Evolutionary conservation across 1,139 yeast genomes (phyloP), one percentile per base, ranked within the genome.

Genomic region (Saccharomyces hybrid): DNA sequence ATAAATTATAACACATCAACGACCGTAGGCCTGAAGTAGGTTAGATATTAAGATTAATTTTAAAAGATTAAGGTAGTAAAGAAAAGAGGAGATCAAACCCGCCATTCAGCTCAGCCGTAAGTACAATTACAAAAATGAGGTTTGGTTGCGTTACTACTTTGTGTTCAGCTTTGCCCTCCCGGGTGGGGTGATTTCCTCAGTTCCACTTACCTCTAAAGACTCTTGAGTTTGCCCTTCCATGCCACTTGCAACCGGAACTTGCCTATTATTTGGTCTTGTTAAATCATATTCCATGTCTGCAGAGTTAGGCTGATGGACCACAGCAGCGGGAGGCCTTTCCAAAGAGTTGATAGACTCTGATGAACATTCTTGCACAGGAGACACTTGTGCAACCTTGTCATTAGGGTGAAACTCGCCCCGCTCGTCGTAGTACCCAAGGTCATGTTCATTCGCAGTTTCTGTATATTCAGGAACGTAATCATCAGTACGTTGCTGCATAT

Each of bases 341-440:
- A 38, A 20, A 38, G 44, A 38, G 11, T 20, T 38, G 5, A 9
- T 13, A 20, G 26, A 38, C 5, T 38, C 44, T 38, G 44, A 38
- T 11, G 44, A 38, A 38, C n/a, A 11, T 5, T 38, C 44, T 38
- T 38, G 44, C 11, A 38, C 51, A 3, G 56, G 55, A 5, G 55
- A 47, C 23, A 49, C 52, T 5, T 25, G 28, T 31, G 52, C 56
- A 14, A 53, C 55, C 31, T 57, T 53, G 14, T 51, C 49, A 20
- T 56, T 59, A 34, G 56, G 53, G 51, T 77, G 77, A 64, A 79
- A 79, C 56, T 71, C 78, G 1, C 96, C 96, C 48, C 77, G 71
- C 41, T 73, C 73, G 69, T 88, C 96, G 64, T 88, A 90, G 68
- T 80, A 86, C 0, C 96, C 96, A 68, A 86, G 81, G 65, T 89